Evolutionary conservation across 2,329 filamentous ascomycete species (phyloP).

Genomic region (Colletotrichum sublineola): DNA sequence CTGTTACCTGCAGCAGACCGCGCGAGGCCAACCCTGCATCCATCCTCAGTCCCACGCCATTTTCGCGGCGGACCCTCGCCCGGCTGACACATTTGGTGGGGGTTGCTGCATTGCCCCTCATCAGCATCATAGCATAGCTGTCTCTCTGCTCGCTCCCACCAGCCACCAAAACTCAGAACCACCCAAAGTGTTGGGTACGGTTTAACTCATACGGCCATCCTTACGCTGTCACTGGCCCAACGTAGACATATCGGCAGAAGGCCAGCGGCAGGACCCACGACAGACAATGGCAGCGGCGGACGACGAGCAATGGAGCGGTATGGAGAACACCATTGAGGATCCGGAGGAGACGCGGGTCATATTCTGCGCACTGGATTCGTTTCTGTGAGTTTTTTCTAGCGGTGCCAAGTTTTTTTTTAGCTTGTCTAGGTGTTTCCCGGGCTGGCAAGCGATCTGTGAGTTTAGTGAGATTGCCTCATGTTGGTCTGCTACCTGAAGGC

Average conservation of each 20-base stretch:
- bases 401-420: background rate
- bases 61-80: background rate
- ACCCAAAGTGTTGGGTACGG: background rate
- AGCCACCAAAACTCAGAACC: slow-evolving; percentile 18
- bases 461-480: background rate
- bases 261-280: background rate
- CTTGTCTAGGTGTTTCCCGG: slow-evolving; percentile 19
- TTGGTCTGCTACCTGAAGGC: background rate
- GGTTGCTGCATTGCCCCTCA: slow-evolving; percentile 20
- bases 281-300: slow-evolving; percentile 46
- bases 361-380: slow-evolving; percentile 88
- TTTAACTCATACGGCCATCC: background rate
- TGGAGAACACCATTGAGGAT: slow-evolving; percentile 77
- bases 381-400: slow-evolving; percentile 72
- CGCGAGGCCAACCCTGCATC: background rate
- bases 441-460: background rate
- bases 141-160: slow-evolving; percentile 1
- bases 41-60: background rate
- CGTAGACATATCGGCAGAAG: background rate
- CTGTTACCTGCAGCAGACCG: background rate
- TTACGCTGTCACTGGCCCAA: no score
- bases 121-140: background rate
- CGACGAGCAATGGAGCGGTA: slow-evolving; percentile 67
- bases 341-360: slow-evolving; percentile 85
- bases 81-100: background rate